Base-by-base conservation (phyloP, 139 green algal genomes). In the Chlorella sp. region DNA sequence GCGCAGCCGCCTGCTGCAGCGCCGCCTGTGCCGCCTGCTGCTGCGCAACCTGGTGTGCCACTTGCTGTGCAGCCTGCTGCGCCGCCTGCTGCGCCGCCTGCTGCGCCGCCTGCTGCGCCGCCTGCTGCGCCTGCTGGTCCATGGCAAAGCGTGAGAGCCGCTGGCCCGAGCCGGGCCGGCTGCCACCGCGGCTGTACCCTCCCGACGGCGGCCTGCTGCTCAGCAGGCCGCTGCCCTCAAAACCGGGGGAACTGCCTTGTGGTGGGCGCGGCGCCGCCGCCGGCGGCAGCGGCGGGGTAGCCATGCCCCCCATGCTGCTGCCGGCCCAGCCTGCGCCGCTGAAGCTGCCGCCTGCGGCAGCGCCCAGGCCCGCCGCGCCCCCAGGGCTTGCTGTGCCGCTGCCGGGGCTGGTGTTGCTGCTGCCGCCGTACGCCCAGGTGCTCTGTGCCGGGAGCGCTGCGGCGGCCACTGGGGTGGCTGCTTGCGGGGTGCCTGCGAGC, bases 121-220 rank as follows among this genome's bases (percentile, higher is more conserved):
- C 30, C 74, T 80, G 74, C 48, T 34, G 46, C 75, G 32, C 38
- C 72, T 58, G 65, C 30, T 75, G 62, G 20, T 83, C 78, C 30
- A 48, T 43, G 8, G 78, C 78, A 64, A 83, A 83, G 62, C 78
- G 78, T 0, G 78, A 83, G 32, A 75, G 78, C 30, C 78, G 78
- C 8, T 60, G 28, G 28, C 32, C 46, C 2, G 78, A 83, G 14
- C 62, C 43, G 4, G 78, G 62, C 22, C 62, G 78, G 4, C 43
- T 32, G 30, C 78, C 32, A 16, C 60, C 7, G 19, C 41, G 30
- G 32, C 43, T 30, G 17, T 26, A 38, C 3, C 78, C 77, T 30
- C 58, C 58, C 28, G 40, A 44, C 11, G 24, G 40, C 24, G 11
- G 19, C 8, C 69, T 8, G 69, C 69, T n/a, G 69, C 38, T 17